phyloP scores from a whole-genome alignment of 495 filamentous ascomycete genomes.

The Pyrenopolyporus hunteri region DNA sequence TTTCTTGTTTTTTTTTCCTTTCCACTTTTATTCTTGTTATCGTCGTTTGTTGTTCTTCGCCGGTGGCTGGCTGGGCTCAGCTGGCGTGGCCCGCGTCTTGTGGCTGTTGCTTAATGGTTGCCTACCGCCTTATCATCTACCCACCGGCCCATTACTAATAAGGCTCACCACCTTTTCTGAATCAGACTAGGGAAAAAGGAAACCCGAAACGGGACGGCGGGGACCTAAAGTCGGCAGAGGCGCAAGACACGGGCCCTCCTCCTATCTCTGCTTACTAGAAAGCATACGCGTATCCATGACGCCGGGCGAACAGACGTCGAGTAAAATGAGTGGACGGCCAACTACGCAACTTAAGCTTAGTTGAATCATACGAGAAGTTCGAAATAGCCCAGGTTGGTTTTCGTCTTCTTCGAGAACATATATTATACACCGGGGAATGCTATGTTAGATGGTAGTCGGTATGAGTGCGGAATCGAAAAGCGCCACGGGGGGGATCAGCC shows the following conservation, averaged over 20 bases:
- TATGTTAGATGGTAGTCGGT: too few species aligned
- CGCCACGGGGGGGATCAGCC: constrained; percentile 2
- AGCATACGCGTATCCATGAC: neutral
- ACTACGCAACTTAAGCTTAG: neutral
- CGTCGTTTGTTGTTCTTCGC: constrained; percentile 6
- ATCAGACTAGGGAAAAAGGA: neutral
- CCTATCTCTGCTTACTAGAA: neutral
- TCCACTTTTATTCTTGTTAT: neutral
- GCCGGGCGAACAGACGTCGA: neutral
- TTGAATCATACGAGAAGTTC: too few species aligned
- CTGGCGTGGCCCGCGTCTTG: too few species aligned
- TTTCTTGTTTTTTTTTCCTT: neutral
- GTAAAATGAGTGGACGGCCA: too few species aligned
- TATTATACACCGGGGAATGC: too few species aligned
- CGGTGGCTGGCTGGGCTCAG: neutral
- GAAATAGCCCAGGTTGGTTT: neutral
- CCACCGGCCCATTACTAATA: neutral
- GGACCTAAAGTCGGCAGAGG: neutral
- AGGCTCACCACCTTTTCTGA: neutral
- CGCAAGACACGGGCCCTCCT: neutral
- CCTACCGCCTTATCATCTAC: too few species aligned
- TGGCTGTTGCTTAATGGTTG: neutral
- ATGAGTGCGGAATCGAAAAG: constrained; percentile 14
- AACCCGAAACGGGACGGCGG: neutral
- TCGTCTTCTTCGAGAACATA: constrained; percentile 11